Evolutionary conservation across 139 green algal genomes (phyloP).

Genomic region (Marvania coccoides): DNA sequence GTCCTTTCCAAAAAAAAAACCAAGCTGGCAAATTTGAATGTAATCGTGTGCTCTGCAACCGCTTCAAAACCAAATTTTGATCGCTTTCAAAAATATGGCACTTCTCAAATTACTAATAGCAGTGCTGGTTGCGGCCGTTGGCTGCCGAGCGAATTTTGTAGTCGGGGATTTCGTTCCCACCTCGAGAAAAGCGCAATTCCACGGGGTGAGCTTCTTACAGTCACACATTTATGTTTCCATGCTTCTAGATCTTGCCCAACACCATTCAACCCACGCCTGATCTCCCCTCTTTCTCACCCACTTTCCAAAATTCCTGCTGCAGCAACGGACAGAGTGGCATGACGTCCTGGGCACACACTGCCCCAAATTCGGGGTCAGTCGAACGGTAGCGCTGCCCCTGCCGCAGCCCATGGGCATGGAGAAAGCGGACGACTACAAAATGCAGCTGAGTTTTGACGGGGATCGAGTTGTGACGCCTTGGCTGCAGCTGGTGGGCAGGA

Average conservation of each 20-base stretch:
- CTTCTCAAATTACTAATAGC: no score
- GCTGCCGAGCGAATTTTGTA: no score
- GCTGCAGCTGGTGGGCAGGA: constrained; percentile 48
- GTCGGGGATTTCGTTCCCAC: constrained; percentile 39
- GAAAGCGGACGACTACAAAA: constrained; percentile 31
- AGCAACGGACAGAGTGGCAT: constrained; percentile 35
- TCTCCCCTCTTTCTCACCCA: not conserved
- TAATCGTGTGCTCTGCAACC: no score
- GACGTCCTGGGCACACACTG: constrained; percentile 37
- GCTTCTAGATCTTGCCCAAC: not conserved
- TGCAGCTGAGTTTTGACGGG: constrained; percentile 29
- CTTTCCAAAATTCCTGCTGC: not conserved
- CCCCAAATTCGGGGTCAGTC: constrained; percentile 31
- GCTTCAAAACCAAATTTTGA: no score
- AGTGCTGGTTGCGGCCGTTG: no score
- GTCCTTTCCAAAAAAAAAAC: no score
- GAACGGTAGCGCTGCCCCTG: constrained; percentile 23
- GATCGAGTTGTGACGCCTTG: constrained; percentile 60
- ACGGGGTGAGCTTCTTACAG: constrained; percentile 12
- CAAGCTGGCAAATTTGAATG: no score
- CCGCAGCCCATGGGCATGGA: constrained; percentile 14
- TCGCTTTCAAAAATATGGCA: no score
- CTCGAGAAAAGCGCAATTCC: constrained; percentile 26
- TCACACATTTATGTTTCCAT: not conserved
- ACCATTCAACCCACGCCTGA: not conserved